These are phyloP conservation scores for Pleurotus salmoneostramineus DNA, from an alignment of 768 basidiomycete genomes.

Conservation along the genomic window DNA sequence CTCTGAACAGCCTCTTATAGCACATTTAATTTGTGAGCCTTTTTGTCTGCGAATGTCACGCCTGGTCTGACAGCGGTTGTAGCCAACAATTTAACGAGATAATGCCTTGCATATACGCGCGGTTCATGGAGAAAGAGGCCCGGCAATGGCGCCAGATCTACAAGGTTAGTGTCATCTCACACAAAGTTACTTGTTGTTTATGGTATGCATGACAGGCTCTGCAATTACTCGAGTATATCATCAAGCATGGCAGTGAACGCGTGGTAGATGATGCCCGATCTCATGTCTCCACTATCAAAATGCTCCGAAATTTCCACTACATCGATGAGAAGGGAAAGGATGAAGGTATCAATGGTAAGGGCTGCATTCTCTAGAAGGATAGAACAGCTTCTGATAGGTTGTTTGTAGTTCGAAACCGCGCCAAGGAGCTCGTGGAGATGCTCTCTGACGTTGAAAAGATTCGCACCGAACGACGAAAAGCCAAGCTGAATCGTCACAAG, in stretches of 20 bases:
- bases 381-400: neutral
- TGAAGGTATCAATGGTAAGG: constrained; percentile 92
- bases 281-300: constrained; percentile 93
- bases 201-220: constrained; percentile 52
- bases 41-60: constrained; percentile 4
- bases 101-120: constrained; percentile 93
- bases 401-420: constrained; percentile 83
- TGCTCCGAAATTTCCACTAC: constrained; percentile 97
- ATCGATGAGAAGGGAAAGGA: constrained; percentile 99
- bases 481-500: constrained; percentile 86
- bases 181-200: neutral
- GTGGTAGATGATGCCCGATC: constrained; percentile 97
- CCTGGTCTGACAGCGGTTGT: constrained; percentile 4
- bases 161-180: constrained; percentile 54
- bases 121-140: constrained; percentile 98
- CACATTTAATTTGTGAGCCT: constrained; percentile 93
- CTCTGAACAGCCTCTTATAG: constrained; percentile 35
- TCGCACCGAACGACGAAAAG: constrained; percentile 84
- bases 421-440: constrained; percentile 89
- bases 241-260: constrained; percentile 96
- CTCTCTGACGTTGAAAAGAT: constrained; percentile 90
- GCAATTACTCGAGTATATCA: constrained; percentile 90
- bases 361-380: neutral
- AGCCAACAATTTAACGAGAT: constrained; percentile 99
- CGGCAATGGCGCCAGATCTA: constrained; percentile 99